phyloP scores from a whole-genome alignment of 208 protist genomes.

The Tritrichomonas musculus region DNA sequence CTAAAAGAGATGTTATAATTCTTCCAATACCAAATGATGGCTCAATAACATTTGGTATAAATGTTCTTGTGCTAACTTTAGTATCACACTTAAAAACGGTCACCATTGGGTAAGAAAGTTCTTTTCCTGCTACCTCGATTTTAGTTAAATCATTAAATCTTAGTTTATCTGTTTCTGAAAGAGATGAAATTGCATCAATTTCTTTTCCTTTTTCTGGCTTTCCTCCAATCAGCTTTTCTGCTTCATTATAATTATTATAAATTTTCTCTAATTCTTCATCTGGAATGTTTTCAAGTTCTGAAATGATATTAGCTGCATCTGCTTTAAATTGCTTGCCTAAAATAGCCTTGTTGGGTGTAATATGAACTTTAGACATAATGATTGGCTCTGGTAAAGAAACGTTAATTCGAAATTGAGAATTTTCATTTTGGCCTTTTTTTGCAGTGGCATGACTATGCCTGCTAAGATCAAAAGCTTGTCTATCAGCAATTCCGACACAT shows the following conservation, averaged over 20 bases:
- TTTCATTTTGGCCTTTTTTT: too few relatives aligned
- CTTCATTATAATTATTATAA: not conserved
- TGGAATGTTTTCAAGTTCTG: not conserved
- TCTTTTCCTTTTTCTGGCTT: not conserved
- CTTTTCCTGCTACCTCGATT: not conserved
- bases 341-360: not conserved
- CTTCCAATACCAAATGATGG: constrained; percentile 85
- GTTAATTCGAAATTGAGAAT: too few relatives aligned
- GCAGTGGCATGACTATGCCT: not conserved
- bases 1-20: not conserved
- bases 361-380: not conserved
- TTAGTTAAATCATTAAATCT: not conserved
- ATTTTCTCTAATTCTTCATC: not conserved
- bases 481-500: constrained; percentile 94
- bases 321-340: not conserved
- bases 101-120: not conserved
- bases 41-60: constrained; percentile 93
- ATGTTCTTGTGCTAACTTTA: constrained; percentile 49
- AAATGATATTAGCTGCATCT: not conserved
- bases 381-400: not conserved
- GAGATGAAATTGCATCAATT: not conserved
- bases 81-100: not conserved
- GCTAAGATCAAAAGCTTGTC: constrained; percentile 51
- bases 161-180: not conserved
- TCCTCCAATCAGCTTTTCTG: not conserved